phyloP scores from a whole-genome alignment of 192 early-diverging fungal species.

The Bifiguratus adelaidae region DNA sequence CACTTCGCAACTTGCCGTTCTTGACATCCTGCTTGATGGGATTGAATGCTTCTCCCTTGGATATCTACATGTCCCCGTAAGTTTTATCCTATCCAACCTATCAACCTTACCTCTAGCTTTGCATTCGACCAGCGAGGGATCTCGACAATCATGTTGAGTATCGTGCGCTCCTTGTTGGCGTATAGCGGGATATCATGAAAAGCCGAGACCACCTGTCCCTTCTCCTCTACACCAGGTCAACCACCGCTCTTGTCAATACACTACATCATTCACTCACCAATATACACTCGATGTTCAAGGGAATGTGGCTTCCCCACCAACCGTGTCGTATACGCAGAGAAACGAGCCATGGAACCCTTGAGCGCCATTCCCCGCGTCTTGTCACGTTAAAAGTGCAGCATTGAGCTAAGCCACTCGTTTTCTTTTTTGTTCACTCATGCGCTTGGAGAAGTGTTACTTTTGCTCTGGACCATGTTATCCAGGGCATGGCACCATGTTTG shows the following conservation, averaged over 20 bases:
- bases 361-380: no score
- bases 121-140: slow-evolving; percentile 98
- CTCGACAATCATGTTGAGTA: slow-evolving; percentile 98
- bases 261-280: slow-evolving; percentile 38
- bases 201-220: slow-evolving; percentile 79
- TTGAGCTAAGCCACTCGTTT: no score
- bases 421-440: no score
- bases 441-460: slow-evolving; percentile 99
- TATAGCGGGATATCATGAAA: slow-evolving; percentile 98
- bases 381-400: no score
- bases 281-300: slow-evolving; percentile 82
- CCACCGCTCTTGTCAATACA: not conserved
- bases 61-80: not conserved
- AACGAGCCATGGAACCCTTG: no score
- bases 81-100: not conserved
- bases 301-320: slow-evolving; percentile 80
- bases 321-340: slow-evolving; percentile 70
- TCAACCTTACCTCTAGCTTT: slow-evolving; percentile 73
- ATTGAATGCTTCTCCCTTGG: slow-evolving; percentile 54
- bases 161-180: slow-evolving; percentile 81
- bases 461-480: slow-evolving; percentile 96
- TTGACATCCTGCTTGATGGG: slow-evolving; percentile 98
- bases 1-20: slow-evolving; percentile 98
- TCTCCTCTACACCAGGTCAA: slow-evolving; percentile 50
- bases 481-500: slow-evolving; percentile 98